Evolutionary conservation across 2,329 filamentous ascomycete genomes (phyloP), one percentile per base, ranked within the genome.

Genomic region (Fusarium transvaalense): DNA sequence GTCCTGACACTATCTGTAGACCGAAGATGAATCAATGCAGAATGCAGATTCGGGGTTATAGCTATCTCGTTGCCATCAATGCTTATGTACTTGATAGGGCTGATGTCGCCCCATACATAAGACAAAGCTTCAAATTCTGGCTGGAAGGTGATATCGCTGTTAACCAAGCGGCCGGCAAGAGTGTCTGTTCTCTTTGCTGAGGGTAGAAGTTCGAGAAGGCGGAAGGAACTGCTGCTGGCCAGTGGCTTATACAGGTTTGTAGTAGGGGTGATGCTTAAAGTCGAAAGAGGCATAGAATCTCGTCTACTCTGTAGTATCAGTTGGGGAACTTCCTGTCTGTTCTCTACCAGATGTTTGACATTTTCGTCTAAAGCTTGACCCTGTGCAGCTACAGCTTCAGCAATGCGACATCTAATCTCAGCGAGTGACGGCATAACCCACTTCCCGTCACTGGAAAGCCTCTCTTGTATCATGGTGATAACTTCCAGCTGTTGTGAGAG

Each of bases 121-220:
- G 64, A 67, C 0, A 67, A 17, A 0, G 64, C 64, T 37, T 67
- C 64, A 6, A 64, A 68, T 1, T 60, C 31, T 1, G 64, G 57
- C 3, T 48, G 64, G 4, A 68, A 32, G 1, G 64, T 68, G 10
- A 67, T 58, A 12, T 67, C 64, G 13, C 46, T 60, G 1, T 68
- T 31, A 0, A 67, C 10, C 0, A 67, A 3, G 4, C 19, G 59
- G 0, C 53, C 59, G 0, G 15, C n/a, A 0, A 67, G 37, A 23
- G 48, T 27, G 0, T 50, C 35, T 19, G 39, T 6, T 1, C 21
- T 27, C 0, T 34, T 55, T 2, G 9, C 13, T 0, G 64, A 64
- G 0, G 59, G 64, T 1, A 54, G 37, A 1, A 67, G n/a, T 6
- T 68, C 47, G 0, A 68, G 17, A 8, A 67, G 45, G 4, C 64